Evolutionary conservation across 2,329 filamentous ascomycete genomes (phyloP).

Genomic region (Claviceps sp.): DNA sequence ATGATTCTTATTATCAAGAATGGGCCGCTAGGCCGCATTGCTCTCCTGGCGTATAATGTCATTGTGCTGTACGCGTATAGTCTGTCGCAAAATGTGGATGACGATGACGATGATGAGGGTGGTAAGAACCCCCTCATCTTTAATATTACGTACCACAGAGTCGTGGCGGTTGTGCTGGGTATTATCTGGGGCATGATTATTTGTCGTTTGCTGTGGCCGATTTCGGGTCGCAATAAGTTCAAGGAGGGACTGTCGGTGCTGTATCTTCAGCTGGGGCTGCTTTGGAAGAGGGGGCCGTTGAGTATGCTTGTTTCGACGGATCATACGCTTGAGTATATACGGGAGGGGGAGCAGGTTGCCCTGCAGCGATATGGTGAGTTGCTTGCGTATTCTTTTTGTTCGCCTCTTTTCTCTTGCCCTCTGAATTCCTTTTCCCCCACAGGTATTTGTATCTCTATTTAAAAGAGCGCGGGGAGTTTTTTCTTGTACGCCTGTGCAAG

Average conservation of each 20-base stretch:
- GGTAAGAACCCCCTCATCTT: slow-evolving; percentile 72
- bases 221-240: slow-evolving; percentile 76
- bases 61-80: slow-evolving; percentile 91
- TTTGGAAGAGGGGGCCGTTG: slow-evolving; percentile 90
- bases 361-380: slow-evolving; percentile 58
- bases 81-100: slow-evolving; percentile 63
- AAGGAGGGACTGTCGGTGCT: slow-evolving; percentile 82
- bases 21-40: slow-evolving; percentile 84
- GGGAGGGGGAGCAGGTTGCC: slow-evolving; percentile 73
- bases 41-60: slow-evolving; percentile 90
- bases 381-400: background rate
- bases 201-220: slow-evolving; percentile 84
- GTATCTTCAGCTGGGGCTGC: slow-evolving; percentile 86
- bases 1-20: slow-evolving; percentile 75
- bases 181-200: slow-evolving; percentile 88
- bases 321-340: slow-evolving; percentile 58
- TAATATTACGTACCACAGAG: slow-evolving; percentile 77
- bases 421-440: background rate
- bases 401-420: background rate
- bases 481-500: too few species aligned
- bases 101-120: slow-evolving; percentile 80
- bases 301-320: slow-evolving; percentile 53
- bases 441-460: background rate
- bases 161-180: slow-evolving; percentile 72
- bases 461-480: too few species aligned